A percentile compares a stretch with the other conserved stretches of the same genome.
Evolutionary conservation across 2,329 filamentous ascomycete genomes (phyloP).

Genomic region (Alternaria ventricosa): DNA sequence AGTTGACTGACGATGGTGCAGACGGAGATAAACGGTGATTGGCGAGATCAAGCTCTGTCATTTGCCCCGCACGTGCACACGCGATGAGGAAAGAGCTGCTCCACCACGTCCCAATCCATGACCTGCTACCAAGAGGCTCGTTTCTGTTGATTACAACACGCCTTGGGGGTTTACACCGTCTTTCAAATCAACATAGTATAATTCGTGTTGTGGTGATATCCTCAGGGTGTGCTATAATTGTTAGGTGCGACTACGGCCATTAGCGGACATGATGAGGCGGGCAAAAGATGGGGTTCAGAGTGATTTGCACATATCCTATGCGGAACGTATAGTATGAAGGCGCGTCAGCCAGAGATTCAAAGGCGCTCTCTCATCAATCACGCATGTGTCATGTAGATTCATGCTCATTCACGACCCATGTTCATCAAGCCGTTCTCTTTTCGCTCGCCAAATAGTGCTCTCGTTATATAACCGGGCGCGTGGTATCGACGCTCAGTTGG

Average conservation of each 20-base stretch:
- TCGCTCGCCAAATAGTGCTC: background rate
- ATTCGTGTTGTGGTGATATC: background rate
- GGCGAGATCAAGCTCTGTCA: slow-evolving; percentile 10
- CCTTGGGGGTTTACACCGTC: background rate
- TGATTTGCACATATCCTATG: background rate
- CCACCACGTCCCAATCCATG: background rate
- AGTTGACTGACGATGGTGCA: background rate
- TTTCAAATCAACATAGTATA: background rate
- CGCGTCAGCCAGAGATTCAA: background rate
- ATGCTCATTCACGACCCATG: background rate
- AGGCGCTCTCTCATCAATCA: background rate
- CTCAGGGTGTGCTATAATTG: background rate
- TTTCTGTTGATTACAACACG: background rate
- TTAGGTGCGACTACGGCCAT: background rate
- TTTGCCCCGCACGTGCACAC: slow-evolving; percentile 35
- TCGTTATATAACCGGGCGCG: background rate
- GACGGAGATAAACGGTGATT: slow-evolving; percentile 8
- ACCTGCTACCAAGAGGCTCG: background rate
- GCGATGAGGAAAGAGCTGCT: slow-evolving; percentile 14
- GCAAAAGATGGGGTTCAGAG: background rate
- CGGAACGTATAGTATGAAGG: background rate
- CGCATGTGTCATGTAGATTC: background rate
- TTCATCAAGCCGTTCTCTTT: background rate
- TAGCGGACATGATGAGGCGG: background rate
- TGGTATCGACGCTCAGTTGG: background rate